Base-by-base conservation (phyloP, 2,329 filamentous ascomycete species). In the Ilyonectria destructans region DNA sequence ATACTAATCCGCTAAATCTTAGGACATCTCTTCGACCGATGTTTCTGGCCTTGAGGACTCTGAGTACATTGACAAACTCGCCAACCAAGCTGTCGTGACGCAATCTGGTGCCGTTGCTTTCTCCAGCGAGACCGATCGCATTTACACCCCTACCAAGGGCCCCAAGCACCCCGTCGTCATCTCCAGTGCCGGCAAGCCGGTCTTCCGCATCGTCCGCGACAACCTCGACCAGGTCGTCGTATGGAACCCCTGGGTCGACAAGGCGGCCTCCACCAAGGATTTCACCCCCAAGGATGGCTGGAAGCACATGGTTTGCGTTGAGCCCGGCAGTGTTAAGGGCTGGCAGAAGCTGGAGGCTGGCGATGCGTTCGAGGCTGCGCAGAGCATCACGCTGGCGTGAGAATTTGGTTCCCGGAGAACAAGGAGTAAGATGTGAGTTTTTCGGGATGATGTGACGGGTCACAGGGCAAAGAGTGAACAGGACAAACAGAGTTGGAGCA, bases 211-310 rank as follows among this genome's bases (percentile, higher is more conserved):
- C 62, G 89, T 92, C 46, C 90, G 96, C 69, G 94, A 98, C 82
- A 95, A 94, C 73, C 87, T 99, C 73, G 88, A 89, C 69, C 94
- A 98, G 74, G 91, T 96, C 17, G 96, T 98, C 1, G 93, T 98
- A 33, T 99, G 96, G 96, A 99, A 99, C 82, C 96, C 96, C 2
- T 98, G 96, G 95, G 87, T 88, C 46, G 93, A 95, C 71, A 97
- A 97, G 85, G 90, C 93, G 1, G 89, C 90, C 75, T 87, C 87
- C 6, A 97, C 97, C 84, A 90, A 85, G 59, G 96, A 99, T 81
- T 98, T 98, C 80, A 89, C 88, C 66, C 96, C 96, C 57, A 93
- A 97, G 78, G 93, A 95, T 61, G 96, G 93, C 43, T 98, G 92
- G 86, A 94, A 94, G 86, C 90, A 94, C 67, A 98, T 98, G 94